Conservation (phyloP, 1,284 basidiomycete genomes). For the Xerocomus nothofagi region DNA sequence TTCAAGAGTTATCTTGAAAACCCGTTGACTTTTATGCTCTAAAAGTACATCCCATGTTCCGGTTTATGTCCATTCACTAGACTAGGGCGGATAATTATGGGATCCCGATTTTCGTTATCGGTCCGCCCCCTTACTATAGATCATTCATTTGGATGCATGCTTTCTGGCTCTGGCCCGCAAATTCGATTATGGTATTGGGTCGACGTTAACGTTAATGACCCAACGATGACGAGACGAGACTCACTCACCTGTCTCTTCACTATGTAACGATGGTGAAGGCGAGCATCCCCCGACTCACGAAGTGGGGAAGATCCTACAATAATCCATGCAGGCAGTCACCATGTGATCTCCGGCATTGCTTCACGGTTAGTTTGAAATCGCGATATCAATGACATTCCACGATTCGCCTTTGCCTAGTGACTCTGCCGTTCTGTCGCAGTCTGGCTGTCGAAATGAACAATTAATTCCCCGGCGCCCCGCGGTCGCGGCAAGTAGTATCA, state of each 20-base stretch:
- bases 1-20: conserved; percentile 99
- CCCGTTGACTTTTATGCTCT: conserved; percentile 91
- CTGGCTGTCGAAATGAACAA: too few relatives aligned
- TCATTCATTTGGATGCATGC: conserved; percentile 18
- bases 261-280: background rate
- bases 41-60: conserved; percentile 29
- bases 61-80: background rate
- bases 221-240: background rate
- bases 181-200: conserved; percentile 23
- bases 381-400: too few relatives aligned
- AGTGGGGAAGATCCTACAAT: too few relatives aligned
- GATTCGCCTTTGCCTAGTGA: too few relatives aligned
- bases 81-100: background rate
- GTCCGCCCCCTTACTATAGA: conserved; percentile 27
- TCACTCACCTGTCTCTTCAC: background rate
- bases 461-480: too few relatives aligned
- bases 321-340: too few relatives aligned
- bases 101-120: conserved; percentile 3
- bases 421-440: too few relatives aligned
- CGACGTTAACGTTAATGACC: conserved; percentile 3
- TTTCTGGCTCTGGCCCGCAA: conserved; percentile 14
- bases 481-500: too few relatives aligned
- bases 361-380: too few relatives aligned
- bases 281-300: too few relatives aligned
- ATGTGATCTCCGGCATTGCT: too few relatives aligned